A percentile compares a stretch with the other conserved stretches of the same genome.
phyloP scores from a whole-genome alignment of 2,329 filamentous ascomycete genomes.

The Fusarium piperis region DNA sequence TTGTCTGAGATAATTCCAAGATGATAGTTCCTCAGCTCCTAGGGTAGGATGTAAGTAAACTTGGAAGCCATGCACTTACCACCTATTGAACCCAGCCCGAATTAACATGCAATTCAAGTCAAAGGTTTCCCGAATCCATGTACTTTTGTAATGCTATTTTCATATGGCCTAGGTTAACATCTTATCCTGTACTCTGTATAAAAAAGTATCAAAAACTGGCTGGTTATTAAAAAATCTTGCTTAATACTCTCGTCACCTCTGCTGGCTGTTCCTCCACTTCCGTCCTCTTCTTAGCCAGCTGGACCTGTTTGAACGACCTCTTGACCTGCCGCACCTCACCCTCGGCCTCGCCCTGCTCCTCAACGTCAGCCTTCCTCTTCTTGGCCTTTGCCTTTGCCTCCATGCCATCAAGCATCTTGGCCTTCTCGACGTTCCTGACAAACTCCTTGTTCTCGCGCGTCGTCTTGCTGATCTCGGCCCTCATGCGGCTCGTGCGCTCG shows the following conservation, averaged over 20 bases:
- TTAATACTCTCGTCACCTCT: conserved; percentile 67
- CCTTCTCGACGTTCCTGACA: conserved; percentile 79
- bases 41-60: neutral
- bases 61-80: neutral
- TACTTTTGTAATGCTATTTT: neutral
- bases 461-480: conserved; percentile 79
- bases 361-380: conserved; percentile 49
- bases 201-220: conserved; percentile 1
- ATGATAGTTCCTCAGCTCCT: neutral
- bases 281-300: conserved; percentile 62
- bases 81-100: neutral
- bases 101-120: neutral
- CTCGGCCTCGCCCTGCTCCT: conserved; percentile 33
- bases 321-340: conserved; percentile 31
- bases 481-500: conserved; percentile 77
- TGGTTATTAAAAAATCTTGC: conserved; percentile 67
- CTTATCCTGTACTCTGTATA: neutral
- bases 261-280: conserved; percentile 60
- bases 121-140: neutral
- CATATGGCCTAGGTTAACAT: neutral
- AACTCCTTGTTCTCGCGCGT: conserved; percentile 85
- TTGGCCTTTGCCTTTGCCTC: conserved; percentile 63
- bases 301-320: conserved; percentile 73
- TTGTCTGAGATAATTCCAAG: neutral
- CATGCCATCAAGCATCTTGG: conserved; percentile 82